Evolutionary conservation across 108 stramenopile species (phyloP), one percentile per base, ranked within the genome.

Genomic region (Phaeodactylum tricornutum): DNA sequence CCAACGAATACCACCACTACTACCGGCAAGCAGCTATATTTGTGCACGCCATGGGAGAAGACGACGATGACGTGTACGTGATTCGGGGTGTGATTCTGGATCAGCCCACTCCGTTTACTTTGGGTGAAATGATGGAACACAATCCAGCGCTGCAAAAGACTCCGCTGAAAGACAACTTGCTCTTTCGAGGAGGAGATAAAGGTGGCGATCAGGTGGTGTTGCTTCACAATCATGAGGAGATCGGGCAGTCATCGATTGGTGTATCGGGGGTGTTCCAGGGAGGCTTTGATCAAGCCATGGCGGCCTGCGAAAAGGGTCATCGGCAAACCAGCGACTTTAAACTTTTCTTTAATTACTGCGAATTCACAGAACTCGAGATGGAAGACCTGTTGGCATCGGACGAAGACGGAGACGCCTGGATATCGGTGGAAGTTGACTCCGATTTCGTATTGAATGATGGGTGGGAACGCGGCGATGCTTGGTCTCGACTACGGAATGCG

Each of bases 31-130:
- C 80, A 37, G 83, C 83, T 1, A 78, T 89, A 3, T 89, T 72
- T 41, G 62, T 89, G 25, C 77, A 82, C 53, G 78, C 72, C 30
- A 83, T 85, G 55, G 87, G 87, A 16, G 36, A 61, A 27, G 75
- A 84, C 12, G 72, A 80, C 35, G 48, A 39, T 4, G 24, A 16
- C 15, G 51, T 32, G 1, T 76, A 71, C 50, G 66, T 82, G 20
- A 73, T 75, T 67, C 80, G 87, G 48, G 82, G 87, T 49, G 80
- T 75, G 14, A 78, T 84, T 46, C 40, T 89, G 22, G 87, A 89
- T 62, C 75, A 89, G 56, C 81, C 83, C 3, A 89, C 87, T 11
- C 74, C 87, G 25, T 89, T 89, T 59, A 78, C 75, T 5, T 65
- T 89, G 21, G 62, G 63, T 21, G 86, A 88, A 69, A 82, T 80